Evolutionary conservation across 2,329 filamentous ascomycete genomes (phyloP), one percentile per base, ranked within the genome.

Genomic region (Lecanosticta acicola): DNA sequence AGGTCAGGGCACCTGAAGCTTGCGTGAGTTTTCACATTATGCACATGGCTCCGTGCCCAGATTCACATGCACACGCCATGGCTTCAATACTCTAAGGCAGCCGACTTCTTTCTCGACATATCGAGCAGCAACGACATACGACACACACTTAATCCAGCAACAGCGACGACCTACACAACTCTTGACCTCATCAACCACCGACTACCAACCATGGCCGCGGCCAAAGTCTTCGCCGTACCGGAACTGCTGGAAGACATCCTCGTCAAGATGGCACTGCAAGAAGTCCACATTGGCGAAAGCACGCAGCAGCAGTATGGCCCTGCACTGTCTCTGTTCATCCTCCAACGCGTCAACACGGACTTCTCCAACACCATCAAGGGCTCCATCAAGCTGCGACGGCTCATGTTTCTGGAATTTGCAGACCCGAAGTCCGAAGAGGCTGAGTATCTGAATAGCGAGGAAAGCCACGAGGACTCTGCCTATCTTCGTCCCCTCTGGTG

Each of bases 351-450:
- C 26, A 36, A 40, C 43, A 34, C 5, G 4, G 17, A 24, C 11
- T 45, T 40, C 29, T 17, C 11, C 2, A n/a, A 16, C 17, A 35
- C 38, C 16, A 45, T 45, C 29, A 13, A 5, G 13, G 29, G 18
- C 5, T 41, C 37, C 13, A 8, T 17, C 4, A 35, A 19, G 13
- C 10, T 40, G 29, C 37, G 14, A 7, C 43, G 43, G 4, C 21
- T 19, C 11, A 45, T 45, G 43, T 40, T 32, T 13, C 24, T 45
- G 35, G 43, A 43, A 20, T 47, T 51, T 8, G 19, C 20, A 21
- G 14, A 5, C 13, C 13, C 17, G 10, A 17, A 10, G 8, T 24
- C 37, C 3, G 17, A 8, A 10, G 37, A 39, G 19, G 37, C 17
- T 3, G 26, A 11, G 8, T 11, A 24, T 7, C 13, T 24, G 11